These are phyloP conservation scores for Pleurotus eryngii DNA, from an alignment of 768 basidiomycete genomes.

Conservation along the genomic window DNA sequence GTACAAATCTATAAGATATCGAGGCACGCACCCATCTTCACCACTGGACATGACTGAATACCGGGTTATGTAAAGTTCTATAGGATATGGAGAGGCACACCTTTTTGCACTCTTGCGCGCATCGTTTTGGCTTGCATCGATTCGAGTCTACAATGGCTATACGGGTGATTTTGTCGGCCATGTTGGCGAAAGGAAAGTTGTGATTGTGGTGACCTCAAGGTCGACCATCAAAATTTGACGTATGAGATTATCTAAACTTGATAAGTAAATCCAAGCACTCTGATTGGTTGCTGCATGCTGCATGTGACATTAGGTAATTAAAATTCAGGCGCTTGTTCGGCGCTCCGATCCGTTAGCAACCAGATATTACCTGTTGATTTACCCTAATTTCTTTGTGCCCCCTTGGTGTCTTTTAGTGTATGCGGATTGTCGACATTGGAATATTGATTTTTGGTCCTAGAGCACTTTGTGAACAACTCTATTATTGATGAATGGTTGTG, in stretches of 20 bases:
- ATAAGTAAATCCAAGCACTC: background rate
- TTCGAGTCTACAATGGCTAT: constrained; percentile 93
- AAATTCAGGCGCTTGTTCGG: too few relatives aligned
- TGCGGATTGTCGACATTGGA: too few relatives aligned
- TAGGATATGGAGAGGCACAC: constrained; percentile 30
- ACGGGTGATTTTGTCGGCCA: constrained; percentile 97
- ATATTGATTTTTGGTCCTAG: too few relatives aligned
- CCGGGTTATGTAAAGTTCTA: background rate
- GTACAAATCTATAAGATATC: background rate
- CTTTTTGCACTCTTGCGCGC: constrained; percentile 98
- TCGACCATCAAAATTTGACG: background rate
- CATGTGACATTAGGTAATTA: too few relatives aligned
- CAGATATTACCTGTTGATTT: too few relatives aligned
- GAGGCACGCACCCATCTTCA: constrained; percentile 80
- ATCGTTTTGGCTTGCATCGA: constrained; percentile 94
- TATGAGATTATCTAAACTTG: constrained; percentile 4
- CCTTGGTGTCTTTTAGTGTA: too few relatives aligned
- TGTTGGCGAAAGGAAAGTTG: constrained; percentile 24
- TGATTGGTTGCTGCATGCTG: constrained; percentile 1
- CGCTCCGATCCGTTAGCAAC: too few relatives aligned
- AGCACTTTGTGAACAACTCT: too few relatives aligned
- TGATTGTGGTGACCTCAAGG: constrained; percentile 7
- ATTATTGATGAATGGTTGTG: too few relatives aligned
- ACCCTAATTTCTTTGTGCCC: too few relatives aligned
- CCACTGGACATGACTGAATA: constrained; percentile 85